Base-by-base conservation (phyloP, 2,329 filamentous ascomycete genomes). In the Cladorrhinum sp. region DNA sequence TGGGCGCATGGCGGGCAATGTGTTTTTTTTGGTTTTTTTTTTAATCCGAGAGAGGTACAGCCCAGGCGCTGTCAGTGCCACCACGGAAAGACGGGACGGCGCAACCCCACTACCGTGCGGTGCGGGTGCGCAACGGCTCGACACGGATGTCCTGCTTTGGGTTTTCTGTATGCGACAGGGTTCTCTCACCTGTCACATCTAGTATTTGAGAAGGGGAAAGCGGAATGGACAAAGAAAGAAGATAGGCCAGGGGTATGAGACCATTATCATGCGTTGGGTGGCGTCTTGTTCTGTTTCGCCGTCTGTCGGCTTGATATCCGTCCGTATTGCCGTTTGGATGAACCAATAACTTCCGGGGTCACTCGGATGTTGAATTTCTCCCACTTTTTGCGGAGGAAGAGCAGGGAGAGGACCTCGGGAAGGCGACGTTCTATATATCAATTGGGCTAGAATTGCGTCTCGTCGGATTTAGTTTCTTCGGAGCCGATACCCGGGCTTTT, bases 1-100 rank as follows among this genome's bases (percentile, higher is more conserved):
- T 62, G 58, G 58, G 48, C 62, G 52, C 65, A 66, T 66, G 54
- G 36, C 56, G 52, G 26, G 9, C 10, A 16, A 18, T 26, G 24
- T 39, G 3, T 10, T 18, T 26, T 42, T 30, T 4, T 33, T 30
- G 39, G 53, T 36, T 24, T 16, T 21, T 26, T 33, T 20, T 24
- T 24, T 24, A 20, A 24, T 46, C n/a, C 16, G 54, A 28, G 23
- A 60, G 55, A 58, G 8, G 23, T 8, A 42, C 33, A 23, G 30
- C 3, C 46, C 28, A n/a, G 18, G 16, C 10, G 28, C 46, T 55
- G 58, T 42, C 42, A 42, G n/a, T 26, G 23, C 14, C 42, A 46
- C n/a, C 5, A 18, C 6, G n/a, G 42, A 16, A 20, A 20, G n/a
- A 46, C 42, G 42, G n/a, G 16, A 46, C 42, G n/a, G 16, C n/a